Percentiles rank a stretch among this genome's conserved stretches.
Conservation (phyloP, 2,329 filamentous ascomycete species). For the Aplosporella prunicola region DNA sequence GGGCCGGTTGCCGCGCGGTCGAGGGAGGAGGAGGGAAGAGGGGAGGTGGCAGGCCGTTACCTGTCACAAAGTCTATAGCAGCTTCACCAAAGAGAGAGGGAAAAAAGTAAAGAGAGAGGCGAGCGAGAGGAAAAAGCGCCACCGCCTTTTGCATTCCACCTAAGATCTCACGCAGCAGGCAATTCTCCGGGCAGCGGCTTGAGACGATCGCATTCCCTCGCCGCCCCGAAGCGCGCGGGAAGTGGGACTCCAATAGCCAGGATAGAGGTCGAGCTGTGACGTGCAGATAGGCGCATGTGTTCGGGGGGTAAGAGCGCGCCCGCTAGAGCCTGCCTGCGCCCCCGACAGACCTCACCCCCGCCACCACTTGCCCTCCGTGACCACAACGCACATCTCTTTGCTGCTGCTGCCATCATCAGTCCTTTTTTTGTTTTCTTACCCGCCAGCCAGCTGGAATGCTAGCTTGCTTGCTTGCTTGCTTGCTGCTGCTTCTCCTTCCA, state of each 20-base stretch:
- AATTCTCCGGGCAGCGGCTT: too few relatives aligned
- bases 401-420: too few relatives aligned
- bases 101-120: slow-evolving; percentile 13
- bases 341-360: neutral
- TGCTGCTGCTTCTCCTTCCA: too few relatives aligned
- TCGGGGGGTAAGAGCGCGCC: slow-evolving; percentile 4
- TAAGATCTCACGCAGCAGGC: too few relatives aligned
- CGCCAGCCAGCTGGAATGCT: too few relatives aligned
- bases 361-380: neutral
- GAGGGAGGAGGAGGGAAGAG: slow-evolving; percentile 13
- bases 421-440: too few relatives aligned
- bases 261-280: slow-evolving; percentile 5
- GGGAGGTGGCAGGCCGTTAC: slow-evolving; percentile 19
- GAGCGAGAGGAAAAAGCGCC: slow-evolving; percentile 12
- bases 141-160: slow-evolving; percentile 13
- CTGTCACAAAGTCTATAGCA: slow-evolving; percentile 23
- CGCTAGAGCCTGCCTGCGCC: slow-evolving; percentile 3
- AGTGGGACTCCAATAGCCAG: too few relatives aligned
- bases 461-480: too few relatives aligned
- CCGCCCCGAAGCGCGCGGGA: too few relatives aligned
- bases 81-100: slow-evolving; percentile 5
- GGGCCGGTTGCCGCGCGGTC: slow-evolving; percentile 23
- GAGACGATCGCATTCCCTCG: too few relatives aligned
- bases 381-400: too few relatives aligned
- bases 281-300: slow-evolving; percentile 10